phyloP scores from a whole-genome alignment of 2,329 filamentous ascomycete genomes.

The Aspergillus sojae region DNA sequence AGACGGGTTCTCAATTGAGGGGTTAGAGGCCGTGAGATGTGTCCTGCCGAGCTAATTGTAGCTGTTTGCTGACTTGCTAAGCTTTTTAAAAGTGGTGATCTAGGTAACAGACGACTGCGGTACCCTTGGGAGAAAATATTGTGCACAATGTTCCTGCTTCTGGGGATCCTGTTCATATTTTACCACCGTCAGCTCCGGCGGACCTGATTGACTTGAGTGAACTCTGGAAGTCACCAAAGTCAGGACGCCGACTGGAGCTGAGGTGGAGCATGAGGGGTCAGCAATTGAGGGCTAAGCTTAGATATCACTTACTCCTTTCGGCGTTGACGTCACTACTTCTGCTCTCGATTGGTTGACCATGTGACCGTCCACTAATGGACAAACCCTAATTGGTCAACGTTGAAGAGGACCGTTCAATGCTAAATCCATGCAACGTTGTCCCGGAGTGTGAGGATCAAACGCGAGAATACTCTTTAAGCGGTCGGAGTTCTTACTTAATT shows the following conservation, averaged over 20 bases:
- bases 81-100: background rate
- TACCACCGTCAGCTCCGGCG: background rate
- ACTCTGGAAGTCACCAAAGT: background rate
- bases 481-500: too few relatives aligned
- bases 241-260: background rate
- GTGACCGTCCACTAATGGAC: background rate
- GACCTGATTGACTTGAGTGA: background rate
- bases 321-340: background rate
- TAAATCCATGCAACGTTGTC: background rate
- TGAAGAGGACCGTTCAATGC: background rate
- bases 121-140: background rate
- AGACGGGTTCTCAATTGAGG: background rate
- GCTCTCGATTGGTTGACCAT: background rate
- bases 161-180: background rate
- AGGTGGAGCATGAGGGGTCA: background rate
- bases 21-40: background rate
- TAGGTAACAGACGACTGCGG: background rate
- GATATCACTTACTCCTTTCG: background rate
- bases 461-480: fast-evolving
- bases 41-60: background rate
- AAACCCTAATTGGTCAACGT: background rate
- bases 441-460: background rate
- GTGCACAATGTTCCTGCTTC: background rate
- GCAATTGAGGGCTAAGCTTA: background rate
- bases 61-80: background rate